phyloP scores from a whole-genome alignment of 1,284 basidiomycete species.

The Amylostereum areolatum region DNA sequence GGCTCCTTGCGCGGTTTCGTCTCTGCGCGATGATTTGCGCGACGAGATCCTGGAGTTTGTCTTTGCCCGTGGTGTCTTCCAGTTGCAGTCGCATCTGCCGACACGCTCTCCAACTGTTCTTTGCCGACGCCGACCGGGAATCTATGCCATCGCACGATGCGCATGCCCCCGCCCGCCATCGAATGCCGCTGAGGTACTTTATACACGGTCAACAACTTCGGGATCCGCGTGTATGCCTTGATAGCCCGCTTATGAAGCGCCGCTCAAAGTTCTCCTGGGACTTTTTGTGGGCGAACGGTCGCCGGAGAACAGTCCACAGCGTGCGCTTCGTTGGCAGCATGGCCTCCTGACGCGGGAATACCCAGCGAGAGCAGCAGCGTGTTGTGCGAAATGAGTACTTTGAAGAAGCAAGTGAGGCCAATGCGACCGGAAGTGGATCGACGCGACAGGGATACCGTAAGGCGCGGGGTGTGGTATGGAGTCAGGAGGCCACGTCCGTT shows the following conservation, averaged over 20 bases:
- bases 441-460: conserved; percentile 76
- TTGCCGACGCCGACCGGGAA: conserved; percentile 62
- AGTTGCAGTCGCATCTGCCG: conserved; percentile 14
- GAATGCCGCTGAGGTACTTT: conserved; percentile 75
- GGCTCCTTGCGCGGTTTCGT: conserved; percentile 18
- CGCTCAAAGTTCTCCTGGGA: conserved; percentile 94
- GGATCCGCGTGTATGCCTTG: conserved; percentile 86
- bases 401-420: conserved; percentile 65
- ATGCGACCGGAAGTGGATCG: conserved; percentile 81
- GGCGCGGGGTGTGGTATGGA: conserved; percentile 54
- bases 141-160: conserved; percentile 75
- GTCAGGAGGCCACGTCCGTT: conserved; percentile 52
- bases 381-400: conserved; percentile 80
- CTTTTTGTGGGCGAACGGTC: conserved; percentile 94
- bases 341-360: conserved; percentile 72
- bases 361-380: conserved; percentile 80
- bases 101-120: conserved; percentile 35
- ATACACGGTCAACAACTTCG: conserved; percentile 79
- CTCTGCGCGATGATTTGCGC: conserved; percentile 42
- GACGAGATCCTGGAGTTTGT: conserved; percentile 31
- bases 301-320: conserved; percentile 83
- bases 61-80: conserved; percentile 3
- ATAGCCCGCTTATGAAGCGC: conserved; percentile 76
- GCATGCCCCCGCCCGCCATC: conserved; percentile 83
- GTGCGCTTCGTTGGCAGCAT: conserved; percentile 73